These are phyloP conservation scores for Fomitopsis schrenkii DNA, from an alignment of 1,284 basidiomycete genomes.

Conservation along the genomic window DNA sequence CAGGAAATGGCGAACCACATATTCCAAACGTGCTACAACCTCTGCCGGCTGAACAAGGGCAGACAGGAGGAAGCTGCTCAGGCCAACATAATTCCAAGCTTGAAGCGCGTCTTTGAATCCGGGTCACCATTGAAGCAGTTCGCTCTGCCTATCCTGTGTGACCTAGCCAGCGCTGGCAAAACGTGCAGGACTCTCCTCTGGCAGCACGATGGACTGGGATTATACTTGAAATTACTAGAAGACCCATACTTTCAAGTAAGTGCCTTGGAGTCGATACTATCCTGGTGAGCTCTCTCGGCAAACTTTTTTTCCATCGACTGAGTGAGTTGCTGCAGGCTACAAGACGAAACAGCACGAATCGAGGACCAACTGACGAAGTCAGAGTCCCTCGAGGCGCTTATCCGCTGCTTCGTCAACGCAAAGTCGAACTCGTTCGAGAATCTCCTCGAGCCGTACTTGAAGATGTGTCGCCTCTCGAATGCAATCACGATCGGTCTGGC, in stretches of 20 bases:
- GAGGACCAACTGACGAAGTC: constrained; percentile 83
- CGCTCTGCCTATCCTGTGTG: constrained; percentile 93
- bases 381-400: constrained; percentile 65
- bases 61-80: constrained; percentile 96
- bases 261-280: constrained; percentile 86
- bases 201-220: constrained; percentile 79
- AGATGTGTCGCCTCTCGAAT: constrained; percentile 82
- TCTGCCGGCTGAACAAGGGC: constrained; percentile 90
- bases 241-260: constrained; percentile 97
- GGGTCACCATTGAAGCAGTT: constrained; percentile 95
- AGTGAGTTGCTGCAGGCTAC: constrained; percentile 53
- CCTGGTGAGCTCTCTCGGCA: constrained; percentile 60
- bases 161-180: constrained; percentile 91
- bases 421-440: constrained; percentile 95
- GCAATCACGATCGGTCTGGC: constrained; percentile 75
- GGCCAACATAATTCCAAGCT: constrained; percentile 88
- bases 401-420: constrained; percentile 82
- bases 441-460: constrained; percentile 87
- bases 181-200: constrained; percentile 83
- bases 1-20: constrained; percentile 93
- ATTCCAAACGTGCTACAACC: constrained; percentile 93
- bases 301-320: background rate
- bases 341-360: constrained; percentile 91
- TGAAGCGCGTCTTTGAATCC: constrained; percentile 83
- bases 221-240: constrained; percentile 84